Percentiles rank a stretch among this genome's conserved stretches.
These are phyloP conservation scores for Collybia nuda DNA, from an alignment of 768 basidiomycete genomes.

Conservation along the genomic window DNA sequence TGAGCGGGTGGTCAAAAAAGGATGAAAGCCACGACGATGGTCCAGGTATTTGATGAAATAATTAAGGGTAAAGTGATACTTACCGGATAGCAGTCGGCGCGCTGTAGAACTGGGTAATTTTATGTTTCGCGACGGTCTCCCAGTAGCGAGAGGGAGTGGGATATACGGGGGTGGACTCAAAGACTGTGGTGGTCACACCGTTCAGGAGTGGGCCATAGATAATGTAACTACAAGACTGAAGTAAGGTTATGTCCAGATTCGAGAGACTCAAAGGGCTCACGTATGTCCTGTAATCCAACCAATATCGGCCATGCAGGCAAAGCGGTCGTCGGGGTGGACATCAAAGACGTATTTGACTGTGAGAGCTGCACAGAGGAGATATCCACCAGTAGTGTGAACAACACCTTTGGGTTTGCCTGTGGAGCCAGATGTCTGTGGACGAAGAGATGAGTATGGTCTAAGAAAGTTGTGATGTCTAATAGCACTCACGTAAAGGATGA, in stretches of 20 bases:
- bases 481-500: slow-evolving; percentile 97
- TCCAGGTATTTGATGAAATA: too few species aligned
- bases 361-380: slow-evolving; percentile 87
- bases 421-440: slow-evolving; percentile 80
- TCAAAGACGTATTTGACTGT: slow-evolving; percentile 99
- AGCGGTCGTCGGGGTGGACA: slow-evolving; percentile 92
- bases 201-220: slow-evolving; percentile 93
- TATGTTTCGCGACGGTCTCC: slow-evolving; percentile 91
- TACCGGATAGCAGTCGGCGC: slow-evolving; percentile 85
- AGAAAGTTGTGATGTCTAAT: neutral
- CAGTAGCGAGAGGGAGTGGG: slow-evolving; percentile 96
- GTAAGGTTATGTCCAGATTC: slow-evolving; percentile 5
- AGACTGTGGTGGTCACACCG: slow-evolving; percentile 83
- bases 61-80: too few species aligned
- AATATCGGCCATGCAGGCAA: slow-evolving; percentile 98
- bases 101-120: slow-evolving; percentile 95
- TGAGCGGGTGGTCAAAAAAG: too few species aligned
- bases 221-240: slow-evolving; percentile 60
- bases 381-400: slow-evolving; percentile 86
- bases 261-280: slow-evolving; percentile 29
- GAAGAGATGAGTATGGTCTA: slow-evolving; percentile 6
- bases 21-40: too few species aligned
- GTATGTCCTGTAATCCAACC: slow-evolving; percentile 99
- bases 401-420: slow-evolving; percentile 98
- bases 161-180: slow-evolving; percentile 97